phyloP scores from a whole-genome alignment of 192 early-diverging fungal species.

The Fimicolochytrium jonesii region DNA sequence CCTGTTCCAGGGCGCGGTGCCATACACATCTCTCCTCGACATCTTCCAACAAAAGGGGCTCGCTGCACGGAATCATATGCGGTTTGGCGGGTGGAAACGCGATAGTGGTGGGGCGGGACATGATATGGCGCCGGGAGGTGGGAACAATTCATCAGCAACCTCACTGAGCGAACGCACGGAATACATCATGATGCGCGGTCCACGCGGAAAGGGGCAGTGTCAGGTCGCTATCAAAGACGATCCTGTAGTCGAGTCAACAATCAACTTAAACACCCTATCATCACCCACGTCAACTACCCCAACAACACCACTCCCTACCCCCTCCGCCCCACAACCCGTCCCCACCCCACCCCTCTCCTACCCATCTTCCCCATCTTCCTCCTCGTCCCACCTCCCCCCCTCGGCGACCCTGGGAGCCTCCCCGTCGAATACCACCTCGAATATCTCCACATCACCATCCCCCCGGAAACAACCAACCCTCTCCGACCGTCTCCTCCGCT shows the following conservation, averaged over 20 bases:
- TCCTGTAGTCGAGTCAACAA: too few relatives aligned
- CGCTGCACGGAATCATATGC: slow-evolving; percentile 34
- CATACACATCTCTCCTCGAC: slow-evolving; percentile 75
- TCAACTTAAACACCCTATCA: too few relatives aligned
- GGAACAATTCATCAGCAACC: too few relatives aligned
- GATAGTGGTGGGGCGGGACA: not conserved
- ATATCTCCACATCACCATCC: too few relatives aligned
- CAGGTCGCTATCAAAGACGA: slow-evolving; percentile 62
- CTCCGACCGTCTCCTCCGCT: slow-evolving; percentile 11
- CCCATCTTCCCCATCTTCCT: not conserved
- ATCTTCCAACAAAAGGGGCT: slow-evolving; percentile 75
- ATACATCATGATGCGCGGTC: slow-evolving; percentile 94
- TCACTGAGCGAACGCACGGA: slow-evolving; percentile 82
- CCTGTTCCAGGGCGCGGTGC: slow-evolving; percentile 89
- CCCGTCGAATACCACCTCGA: not conserved
- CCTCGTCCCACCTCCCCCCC: not conserved
- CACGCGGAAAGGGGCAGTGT: slow-evolving; percentile 82
- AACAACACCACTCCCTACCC: not conserved
- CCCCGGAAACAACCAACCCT: slow-evolving; percentile 3
- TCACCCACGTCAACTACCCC: not conserved
- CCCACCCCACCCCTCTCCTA: not conserved
- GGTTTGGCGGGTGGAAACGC: slow-evolving; percentile 53
- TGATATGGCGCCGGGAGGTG: slow-evolving; percentile 36
- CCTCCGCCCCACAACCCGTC: not conserved
- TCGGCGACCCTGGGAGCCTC: not conserved